phyloP scores from a whole-genome alignment of 441 rosid species.

The Erodium texanum region DNA sequence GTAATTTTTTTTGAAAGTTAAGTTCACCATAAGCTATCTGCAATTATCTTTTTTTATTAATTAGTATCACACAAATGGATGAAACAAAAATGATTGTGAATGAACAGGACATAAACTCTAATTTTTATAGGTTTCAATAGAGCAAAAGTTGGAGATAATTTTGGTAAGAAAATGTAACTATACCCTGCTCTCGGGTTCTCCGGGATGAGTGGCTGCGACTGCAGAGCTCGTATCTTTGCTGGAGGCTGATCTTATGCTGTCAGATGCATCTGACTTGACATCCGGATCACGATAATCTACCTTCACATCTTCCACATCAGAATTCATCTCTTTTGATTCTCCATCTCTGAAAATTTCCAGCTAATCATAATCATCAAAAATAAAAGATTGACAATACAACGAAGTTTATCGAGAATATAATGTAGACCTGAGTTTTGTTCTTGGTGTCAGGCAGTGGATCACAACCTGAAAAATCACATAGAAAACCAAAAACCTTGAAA shows the following conservation, averaged over 20 bases:
- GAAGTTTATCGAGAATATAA: not conserved
- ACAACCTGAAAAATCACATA: constrained; percentile 32
- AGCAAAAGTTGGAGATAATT: not conserved
- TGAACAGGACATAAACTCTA: not conserved
- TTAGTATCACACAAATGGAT: too few species aligned
- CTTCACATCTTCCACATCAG: constrained; percentile 18
- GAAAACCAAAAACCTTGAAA: constrained; percentile 7
- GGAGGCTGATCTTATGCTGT: constrained; percentile 23
- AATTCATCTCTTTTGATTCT: constrained; percentile 26
- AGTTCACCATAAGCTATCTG: too few species aligned
- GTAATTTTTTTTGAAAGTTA: too few species aligned
- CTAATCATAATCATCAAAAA: constrained; percentile 8
- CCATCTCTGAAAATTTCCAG: constrained; percentile 28
- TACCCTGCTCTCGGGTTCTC: constrained; percentile 28
- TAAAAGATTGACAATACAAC: not conserved
- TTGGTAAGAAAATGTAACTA: constrained; percentile 6
- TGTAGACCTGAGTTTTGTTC: constrained; percentile 34
- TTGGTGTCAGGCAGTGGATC: constrained; percentile 48
- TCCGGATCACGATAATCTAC: constrained; percentile 23
- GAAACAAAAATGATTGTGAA: not conserved
- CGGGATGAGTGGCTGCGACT: constrained; percentile 20
- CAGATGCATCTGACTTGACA: constrained; percentile 30
- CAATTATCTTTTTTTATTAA: too few species aligned
- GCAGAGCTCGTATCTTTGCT: constrained; percentile 20
- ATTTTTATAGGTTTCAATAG: not conserved